Base-by-base conservation (phyloP, 768 basidiomycete genomes). In the Neoboletus magnificus region DNA sequence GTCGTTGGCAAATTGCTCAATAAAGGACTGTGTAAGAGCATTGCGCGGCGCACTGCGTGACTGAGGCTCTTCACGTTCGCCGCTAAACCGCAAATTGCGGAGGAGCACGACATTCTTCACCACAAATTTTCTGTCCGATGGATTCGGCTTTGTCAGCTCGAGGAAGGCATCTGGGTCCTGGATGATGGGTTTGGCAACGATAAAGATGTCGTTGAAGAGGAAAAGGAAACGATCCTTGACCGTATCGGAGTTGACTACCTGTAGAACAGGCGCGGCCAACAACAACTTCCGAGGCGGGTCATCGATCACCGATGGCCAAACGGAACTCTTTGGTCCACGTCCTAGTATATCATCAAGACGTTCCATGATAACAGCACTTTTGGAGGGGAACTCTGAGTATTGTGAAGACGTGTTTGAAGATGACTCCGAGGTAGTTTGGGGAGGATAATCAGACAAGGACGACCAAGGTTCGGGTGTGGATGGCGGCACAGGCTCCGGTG, bases 191-290 rank as follows among this genome's bases (percentile, higher is more conserved):
- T 98, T 98, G 39, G 95, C 88, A 61, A 98, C 83, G 70, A 98
- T 82, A 52, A 98, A 82, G 50, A 98, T 82, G 70, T 99, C 97
- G 70, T 78, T 93, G 81, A 99, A 99, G n/a, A 98, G 81, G 77
- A 98, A 95, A 11, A 98, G 81, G 75, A 93, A 92, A 12, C 97
- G 86, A 66, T 98, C 94, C 71, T 98, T 98, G 70, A 94, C 89
- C 1, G 91, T 94, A 71, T 96, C 89, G 40, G 86, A 80, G 72
- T 97, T 93, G 62, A 93, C 93, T 15, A 98, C 93, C 73, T 99
- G 97, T 6, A 96, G 77, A 8, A 96, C 90, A 2, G 93, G 88
- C 3, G 89, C 88, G 2, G 89, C 87, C 40, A 95, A 75, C 16
- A 97, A 74, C 39, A 98, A 74, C 69, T 88, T 93, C 41, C 97